Evolutionary conservation across 2,329 filamentous ascomycete genomes (phyloP).

Genomic region (Phoma herbarum): DNA sequence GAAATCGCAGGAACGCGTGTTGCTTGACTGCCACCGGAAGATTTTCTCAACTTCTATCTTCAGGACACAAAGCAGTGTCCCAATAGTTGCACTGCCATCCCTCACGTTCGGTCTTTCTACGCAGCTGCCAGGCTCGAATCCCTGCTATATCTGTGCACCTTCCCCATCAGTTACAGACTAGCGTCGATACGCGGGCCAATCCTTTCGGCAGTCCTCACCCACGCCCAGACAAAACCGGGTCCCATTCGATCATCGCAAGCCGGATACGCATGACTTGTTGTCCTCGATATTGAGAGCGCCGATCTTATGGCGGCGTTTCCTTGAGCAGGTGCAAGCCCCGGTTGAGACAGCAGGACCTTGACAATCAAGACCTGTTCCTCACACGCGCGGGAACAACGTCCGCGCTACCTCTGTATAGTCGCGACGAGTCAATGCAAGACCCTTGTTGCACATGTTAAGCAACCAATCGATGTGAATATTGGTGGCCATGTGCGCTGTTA

Average conservation of each 20-base stretch:
- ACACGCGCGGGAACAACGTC: background rate
- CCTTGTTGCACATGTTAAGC: background rate
- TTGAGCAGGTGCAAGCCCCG: slow-evolving; percentile 11
- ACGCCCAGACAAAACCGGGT: slow-evolving; percentile 15
- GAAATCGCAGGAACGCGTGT: slow-evolving; percentile 9
- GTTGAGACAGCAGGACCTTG: background rate
- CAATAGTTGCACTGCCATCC: slow-evolving; percentile 7
- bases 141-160: slow-evolving; percentile 25
- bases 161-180: slow-evolving; percentile 29
- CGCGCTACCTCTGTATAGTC: slow-evolving; percentile 3
- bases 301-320: slow-evolving; percentile 13
- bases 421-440: background rate
- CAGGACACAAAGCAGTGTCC: background rate
- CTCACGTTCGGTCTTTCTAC: slow-evolving; percentile 8
- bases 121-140: background rate
- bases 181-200: slow-evolving; percentile 25
- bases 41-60: background rate
- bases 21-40: slow-evolving; percentile 1
- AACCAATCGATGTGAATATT: background rate
- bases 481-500: slow-evolving; percentile 8
- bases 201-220: slow-evolving; percentile 11
- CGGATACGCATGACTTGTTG: slow-evolving; percentile 1
- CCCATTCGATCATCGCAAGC: slow-evolving; percentile 8
- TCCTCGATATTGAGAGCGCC: slow-evolving; percentile 14
- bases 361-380: slow-evolving; percentile 1